A percentile compares a stretch with the other conserved stretches of the same genome.
phyloP scores from a whole-genome alignment of 2,329 filamentous ascomycete species.

The Fusarium floridanum region DNA sequence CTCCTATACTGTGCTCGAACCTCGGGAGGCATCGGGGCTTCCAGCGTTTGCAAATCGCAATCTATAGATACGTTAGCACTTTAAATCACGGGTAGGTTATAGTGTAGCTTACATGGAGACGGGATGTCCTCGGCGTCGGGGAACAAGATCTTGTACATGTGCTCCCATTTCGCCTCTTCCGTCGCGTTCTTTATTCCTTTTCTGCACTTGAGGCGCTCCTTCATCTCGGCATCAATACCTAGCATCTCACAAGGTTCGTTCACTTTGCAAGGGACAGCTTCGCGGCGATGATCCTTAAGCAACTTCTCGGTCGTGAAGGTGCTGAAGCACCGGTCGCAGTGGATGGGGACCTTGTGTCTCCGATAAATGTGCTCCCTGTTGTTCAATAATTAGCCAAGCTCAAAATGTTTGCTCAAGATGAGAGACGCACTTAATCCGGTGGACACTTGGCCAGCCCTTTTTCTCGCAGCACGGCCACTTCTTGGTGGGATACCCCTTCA shows the following conservation, averaged over 20 bases:
- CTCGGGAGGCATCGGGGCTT: slow-evolving; percentile 4
- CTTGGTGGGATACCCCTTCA: slow-evolving; percentile 18
- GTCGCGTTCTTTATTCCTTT: slow-evolving; percentile 12
- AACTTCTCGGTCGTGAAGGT: slow-evolving; percentile 7
- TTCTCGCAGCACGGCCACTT: slow-evolving; percentile 11
- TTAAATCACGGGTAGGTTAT: background rate
- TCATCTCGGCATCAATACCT: slow-evolving; percentile 8
- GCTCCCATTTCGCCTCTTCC: slow-evolving; percentile 21
- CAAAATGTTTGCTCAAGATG: too few species aligned
- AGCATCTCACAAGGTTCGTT: slow-evolving; percentile 4
- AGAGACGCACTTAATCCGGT: slow-evolving; percentile 22
- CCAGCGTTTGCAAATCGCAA: slow-evolving; percentile 1
- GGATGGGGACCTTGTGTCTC: slow-evolving; percentile 9
- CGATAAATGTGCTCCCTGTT: slow-evolving; percentile 32
- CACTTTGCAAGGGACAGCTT: slow-evolving; percentile 4
- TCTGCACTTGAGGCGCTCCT: slow-evolving; percentile 12
- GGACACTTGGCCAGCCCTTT: slow-evolving; percentile 17
- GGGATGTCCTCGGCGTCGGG: slow-evolving; percentile 12
- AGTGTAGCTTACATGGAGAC: slow-evolving; percentile 17
- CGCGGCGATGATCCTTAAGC: slow-evolving; percentile 15
- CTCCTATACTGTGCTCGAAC: slow-evolving; percentile 2
- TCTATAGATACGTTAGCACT: background rate
- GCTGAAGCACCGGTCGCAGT: slow-evolving; percentile 25
- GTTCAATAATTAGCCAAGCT: background rate
- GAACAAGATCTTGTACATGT: slow-evolving; percentile 32